Conservation (phyloP, 495 filamentous ascomycete genomes). For the Mytilinidion resinicola region DNA sequence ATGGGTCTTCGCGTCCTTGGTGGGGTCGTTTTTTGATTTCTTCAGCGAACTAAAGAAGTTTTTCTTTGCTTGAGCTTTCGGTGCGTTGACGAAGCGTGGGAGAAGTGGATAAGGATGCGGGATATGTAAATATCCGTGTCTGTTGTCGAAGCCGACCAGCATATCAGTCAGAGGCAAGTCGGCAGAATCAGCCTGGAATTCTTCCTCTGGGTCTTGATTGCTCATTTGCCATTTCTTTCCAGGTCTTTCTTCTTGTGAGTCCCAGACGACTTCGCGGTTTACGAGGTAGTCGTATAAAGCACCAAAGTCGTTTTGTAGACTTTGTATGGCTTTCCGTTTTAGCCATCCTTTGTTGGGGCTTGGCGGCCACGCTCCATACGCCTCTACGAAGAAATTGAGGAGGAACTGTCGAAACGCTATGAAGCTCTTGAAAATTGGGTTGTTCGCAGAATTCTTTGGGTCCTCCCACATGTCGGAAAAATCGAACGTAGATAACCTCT, state of each 20-base stretch:
- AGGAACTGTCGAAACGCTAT: conserved; percentile 53
- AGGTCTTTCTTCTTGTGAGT: conserved; percentile 48
- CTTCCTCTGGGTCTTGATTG: conserved; percentile 40
- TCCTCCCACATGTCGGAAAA: conserved; percentile 58
- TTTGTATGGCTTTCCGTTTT: conserved; percentile 49
- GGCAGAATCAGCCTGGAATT: conserved; percentile 54
- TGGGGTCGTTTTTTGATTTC: conserved; percentile 28
- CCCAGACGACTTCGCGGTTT: conserved; percentile 61
- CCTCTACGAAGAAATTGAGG: conserved; percentile 45
- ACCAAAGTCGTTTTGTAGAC: conserved; percentile 60
- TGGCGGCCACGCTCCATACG: conserved; percentile 55
- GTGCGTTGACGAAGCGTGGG: conserved; percentile 38
- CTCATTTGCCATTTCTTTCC: conserved; percentile 57
- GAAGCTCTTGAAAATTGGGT: conserved; percentile 44
- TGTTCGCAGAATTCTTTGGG: conserved; percentile 25
- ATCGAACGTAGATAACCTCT: conserved; percentile 51
- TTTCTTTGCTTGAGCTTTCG: conserved; percentile 34
- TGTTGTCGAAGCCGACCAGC: conserved; percentile 60
- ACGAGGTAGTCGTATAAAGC: conserved; percentile 69
- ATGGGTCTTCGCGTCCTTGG: conserved; percentile 27
- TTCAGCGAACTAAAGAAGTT: conserved; percentile 21
- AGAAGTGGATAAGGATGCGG: conserved; percentile 64
- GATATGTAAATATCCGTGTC: conserved; percentile 57
- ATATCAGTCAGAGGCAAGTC: conserved; percentile 62
- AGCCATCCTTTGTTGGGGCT: conserved; percentile 50